A percentile compares a stretch with the other conserved stretches of the same genome.
These are phyloP conservation scores for Backusella mclennaniae DNA, from an alignment of 192 early-diverging fungal genomes.

Conservation along the genomic window DNA sequence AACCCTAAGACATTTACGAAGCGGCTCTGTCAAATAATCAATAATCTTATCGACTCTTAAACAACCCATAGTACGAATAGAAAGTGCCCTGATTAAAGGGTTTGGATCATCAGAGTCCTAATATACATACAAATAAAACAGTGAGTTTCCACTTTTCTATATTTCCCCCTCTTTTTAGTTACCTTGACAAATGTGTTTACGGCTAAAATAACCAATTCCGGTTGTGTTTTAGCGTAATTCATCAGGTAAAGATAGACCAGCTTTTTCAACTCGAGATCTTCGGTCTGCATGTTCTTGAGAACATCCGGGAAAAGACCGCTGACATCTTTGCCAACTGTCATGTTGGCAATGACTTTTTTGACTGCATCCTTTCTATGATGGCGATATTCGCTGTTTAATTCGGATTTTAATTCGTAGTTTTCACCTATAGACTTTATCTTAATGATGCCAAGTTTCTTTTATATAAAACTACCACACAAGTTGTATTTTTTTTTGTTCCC, in stretches of 20 bases:
- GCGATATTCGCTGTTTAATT: constrained; percentile 96
- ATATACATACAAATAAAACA: not conserved
- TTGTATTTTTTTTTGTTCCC: not conserved
- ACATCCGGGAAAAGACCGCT: constrained; percentile 94
- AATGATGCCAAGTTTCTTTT: not conserved
- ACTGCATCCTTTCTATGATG: constrained; percentile 96
- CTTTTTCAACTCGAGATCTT: constrained; percentile 97
- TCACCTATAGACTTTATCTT: constrained; percentile 66
- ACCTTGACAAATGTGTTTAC: constrained; percentile 98
- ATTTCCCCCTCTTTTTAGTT: not conserved
- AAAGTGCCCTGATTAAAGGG: constrained; percentile 92
- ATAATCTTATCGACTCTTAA: constrained; percentile 93
- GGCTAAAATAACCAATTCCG: constrained; percentile 94
- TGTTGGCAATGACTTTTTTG: constrained; percentile 98
- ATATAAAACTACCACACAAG: not conserved
- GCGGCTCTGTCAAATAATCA: constrained; percentile 89
- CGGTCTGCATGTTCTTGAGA: constrained; percentile 99
- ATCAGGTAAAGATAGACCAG: constrained; percentile 97
- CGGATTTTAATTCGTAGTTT: constrained; percentile 96
- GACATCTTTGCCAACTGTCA: constrained; percentile 99
- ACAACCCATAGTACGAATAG: constrained; percentile 98
- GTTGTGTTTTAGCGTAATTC: constrained; percentile 96
- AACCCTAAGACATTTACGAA: constrained; percentile 82
- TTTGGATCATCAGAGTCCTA: constrained; percentile 94
- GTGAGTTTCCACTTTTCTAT: not conserved